phyloP scores from a whole-genome alignment of 1,139 yeast genomes.

The Arxiozyma telluris region DNA sequence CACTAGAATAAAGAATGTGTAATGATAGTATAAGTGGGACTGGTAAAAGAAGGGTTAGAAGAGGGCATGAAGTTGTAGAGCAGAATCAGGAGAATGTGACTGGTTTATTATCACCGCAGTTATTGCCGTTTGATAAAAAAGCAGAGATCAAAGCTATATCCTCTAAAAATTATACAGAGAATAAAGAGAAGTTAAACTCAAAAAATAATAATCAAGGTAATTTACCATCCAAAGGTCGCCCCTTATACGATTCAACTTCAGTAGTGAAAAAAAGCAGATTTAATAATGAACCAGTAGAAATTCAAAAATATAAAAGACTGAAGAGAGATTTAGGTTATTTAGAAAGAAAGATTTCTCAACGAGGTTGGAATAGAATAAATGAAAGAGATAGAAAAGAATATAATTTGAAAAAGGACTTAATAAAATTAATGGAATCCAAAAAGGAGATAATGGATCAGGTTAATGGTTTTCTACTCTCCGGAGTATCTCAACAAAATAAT shows the following conservation, averaged over 20 bases:
- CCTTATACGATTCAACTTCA: background rate
- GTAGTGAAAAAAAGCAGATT: constrained; percentile 9
- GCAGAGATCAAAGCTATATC: constrained; percentile 5
- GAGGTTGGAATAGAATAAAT: constrained; percentile 45
- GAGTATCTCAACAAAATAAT: background rate
- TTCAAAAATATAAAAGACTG: constrained; percentile 20
- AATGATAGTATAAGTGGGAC: constrained; percentile 9
- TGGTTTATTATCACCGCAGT: background rate
- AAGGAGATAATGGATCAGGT: constrained; percentile 17
- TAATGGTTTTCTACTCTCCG: constrained; percentile 34
- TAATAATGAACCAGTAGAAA: constrained; percentile 10
- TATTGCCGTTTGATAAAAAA: background rate
- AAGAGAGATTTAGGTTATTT: constrained; percentile 41
- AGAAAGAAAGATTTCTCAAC: constrained; percentile 38
- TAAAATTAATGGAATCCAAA: constrained; percentile 37
- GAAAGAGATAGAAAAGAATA: constrained; percentile 43
- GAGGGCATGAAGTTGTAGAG: constrained; percentile 10
- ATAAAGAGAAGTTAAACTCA: background rate
- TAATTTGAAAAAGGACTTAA: constrained; percentile 41
- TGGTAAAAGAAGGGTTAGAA: constrained; percentile 21
- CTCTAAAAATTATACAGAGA: background rate
- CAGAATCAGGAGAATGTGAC: constrained; percentile 5
- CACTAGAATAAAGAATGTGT: background rate
- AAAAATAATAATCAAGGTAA: background rate
- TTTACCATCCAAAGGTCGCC: background rate